phyloP scores from a whole-genome alignment of 73 alveolate species.

The Effrenium voratum region DNA sequence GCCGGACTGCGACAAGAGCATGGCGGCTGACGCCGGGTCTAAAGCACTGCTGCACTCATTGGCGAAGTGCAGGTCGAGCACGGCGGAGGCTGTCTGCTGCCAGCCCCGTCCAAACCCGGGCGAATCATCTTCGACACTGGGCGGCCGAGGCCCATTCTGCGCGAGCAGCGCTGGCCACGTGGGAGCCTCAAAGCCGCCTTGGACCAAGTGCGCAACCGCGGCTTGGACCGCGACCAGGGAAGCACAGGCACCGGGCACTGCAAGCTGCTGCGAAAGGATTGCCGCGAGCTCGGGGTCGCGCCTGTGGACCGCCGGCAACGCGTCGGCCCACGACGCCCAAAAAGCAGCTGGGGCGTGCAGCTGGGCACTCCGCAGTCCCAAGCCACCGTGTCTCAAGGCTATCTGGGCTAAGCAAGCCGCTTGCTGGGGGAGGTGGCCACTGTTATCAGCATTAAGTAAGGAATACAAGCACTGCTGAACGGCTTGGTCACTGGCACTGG shows the following conservation, averaged over 20 bases:
- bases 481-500: no score
- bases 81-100: background rate
- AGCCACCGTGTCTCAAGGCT: no score
- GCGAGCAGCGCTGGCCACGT: background rate
- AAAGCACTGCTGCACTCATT: background rate
- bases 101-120: background rate
- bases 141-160: background rate
- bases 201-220: background rate
- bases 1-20: background rate
- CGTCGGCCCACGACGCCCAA: background rate
- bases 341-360: no score
- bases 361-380: no score
- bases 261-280: background rate
- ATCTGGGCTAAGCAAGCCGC: no score
- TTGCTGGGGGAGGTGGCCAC: no score
- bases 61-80: background rate
- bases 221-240: background rate
- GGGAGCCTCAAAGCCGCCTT: background rate
- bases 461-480: no score
- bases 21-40: background rate
- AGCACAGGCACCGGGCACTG: background rate
- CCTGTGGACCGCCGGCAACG: background rate
- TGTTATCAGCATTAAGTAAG: no score
- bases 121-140: background rate
- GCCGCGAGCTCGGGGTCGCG: background rate